These are phyloP conservation scores for Millerago galiae DNA, from an alignment of 805 yeast genomes.

Conservation along the genomic window DNA sequence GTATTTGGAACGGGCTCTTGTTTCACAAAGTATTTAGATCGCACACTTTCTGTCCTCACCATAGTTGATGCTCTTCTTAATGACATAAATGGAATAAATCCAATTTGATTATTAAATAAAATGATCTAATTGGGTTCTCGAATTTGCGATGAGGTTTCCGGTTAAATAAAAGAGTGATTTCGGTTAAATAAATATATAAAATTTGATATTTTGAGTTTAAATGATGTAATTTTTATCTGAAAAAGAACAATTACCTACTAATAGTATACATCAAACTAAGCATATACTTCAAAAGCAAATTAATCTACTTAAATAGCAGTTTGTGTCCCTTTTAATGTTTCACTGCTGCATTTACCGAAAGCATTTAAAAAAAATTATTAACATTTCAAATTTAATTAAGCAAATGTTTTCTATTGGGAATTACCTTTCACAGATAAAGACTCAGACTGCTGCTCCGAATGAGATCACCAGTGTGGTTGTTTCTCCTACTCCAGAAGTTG, in stretches of 20 bases:
- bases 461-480: conserved; percentile 4
- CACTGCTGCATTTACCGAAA: too few relatives aligned
- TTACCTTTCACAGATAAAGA: conserved; percentile 10
- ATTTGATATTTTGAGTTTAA: too few relatives aligned
- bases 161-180: too few relatives aligned
- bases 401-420: conserved; percentile 19
- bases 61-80: conserved; percentile 1
- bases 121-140: background rate
- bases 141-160: background rate
- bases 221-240: too few relatives aligned
- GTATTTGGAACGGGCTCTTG: background rate
- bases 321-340: too few relatives aligned
- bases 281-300: too few relatives aligned
- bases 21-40: conserved; percentile 2
- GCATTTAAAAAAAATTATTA: too few relatives aligned
- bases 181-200: too few relatives aligned
- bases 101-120: background rate
- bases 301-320: too few relatives aligned
- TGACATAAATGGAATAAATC: background rate
- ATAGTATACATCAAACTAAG: too few relatives aligned
- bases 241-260: too few relatives aligned
- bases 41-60: background rate
- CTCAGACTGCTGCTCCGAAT: background rate
- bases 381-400: too few relatives aligned
- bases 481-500: conserved; percentile 6